Evolutionary conservation across 257 asterid genomes (phyloP).

Genomic region (Forsythia suspensa): DNA sequence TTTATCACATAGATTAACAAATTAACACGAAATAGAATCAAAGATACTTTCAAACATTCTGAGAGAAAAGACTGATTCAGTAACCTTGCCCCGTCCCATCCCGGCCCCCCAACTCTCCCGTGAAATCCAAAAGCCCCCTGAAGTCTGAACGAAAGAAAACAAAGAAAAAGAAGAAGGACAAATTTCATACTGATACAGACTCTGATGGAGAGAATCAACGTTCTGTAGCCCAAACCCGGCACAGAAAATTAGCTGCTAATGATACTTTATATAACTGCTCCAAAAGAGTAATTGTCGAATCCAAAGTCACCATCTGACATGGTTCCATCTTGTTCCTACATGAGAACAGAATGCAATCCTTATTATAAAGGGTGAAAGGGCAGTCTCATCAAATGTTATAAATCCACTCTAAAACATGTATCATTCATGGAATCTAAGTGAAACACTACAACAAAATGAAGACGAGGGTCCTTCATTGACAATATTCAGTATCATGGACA

Average conservation of each 20-base stretch:
- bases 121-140: neutral
- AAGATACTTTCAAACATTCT: neutral
- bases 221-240: slow-evolving; percentile 15
- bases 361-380: neutral
- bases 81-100: neutral
- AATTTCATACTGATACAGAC: slow-evolving; percentile 43
- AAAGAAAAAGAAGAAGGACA: slow-evolving; percentile 7
- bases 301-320: slow-evolving; percentile 50
- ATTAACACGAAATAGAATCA: neutral
- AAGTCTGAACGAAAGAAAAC: neutral
- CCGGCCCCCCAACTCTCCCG: neutral
- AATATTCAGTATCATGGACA: neutral
- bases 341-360: neutral
- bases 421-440: neutral
- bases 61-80: neutral
- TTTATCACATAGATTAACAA: neutral
- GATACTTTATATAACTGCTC: slow-evolving; percentile 39
- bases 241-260: neutral
- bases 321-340: slow-evolving; percentile 72
- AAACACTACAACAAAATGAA: neutral
- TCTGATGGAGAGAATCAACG: slow-evolving; percentile 18
- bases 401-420: slow-evolving; percentile 1
- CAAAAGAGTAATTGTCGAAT: slow-evolving; percentile 54
- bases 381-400: neutral
- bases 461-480: neutral